Evolutionary conservation across 1,284 basidiomycete species (phyloP), one percentile per base, ranked within the genome.

Genomic region (Abortiporus biennis): DNA sequence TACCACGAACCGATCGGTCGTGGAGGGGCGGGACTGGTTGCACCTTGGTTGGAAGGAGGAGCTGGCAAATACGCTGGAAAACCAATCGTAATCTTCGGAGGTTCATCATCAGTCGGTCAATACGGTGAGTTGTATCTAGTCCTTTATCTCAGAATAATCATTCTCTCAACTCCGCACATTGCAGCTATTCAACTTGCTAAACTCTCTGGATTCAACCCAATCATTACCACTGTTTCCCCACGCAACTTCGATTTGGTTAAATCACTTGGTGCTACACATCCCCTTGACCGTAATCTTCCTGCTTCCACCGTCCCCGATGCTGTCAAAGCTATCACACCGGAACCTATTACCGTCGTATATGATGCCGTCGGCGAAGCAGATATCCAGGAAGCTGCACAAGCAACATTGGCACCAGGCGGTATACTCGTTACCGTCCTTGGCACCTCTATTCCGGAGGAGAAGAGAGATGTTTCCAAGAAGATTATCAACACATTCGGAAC

Each of bases 201-300:
- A 44, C 50, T 72, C 9, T 68, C 71, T 1, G 74, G 74, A 0
- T 74, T 74, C 55, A 65, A 62, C 2, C 66, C 65, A 3, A 71
- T 76, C 45, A 66, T 76, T 45, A 61, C 69, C 12, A 74, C 72
- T 5, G 62, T 70, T 4, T 76, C 72, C 8, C 45, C 57, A 6
- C 62, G 65, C 43, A 69, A 77, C 51, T 50, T 53, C 2, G 63
- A 53, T 0, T 60, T 55, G 47, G 61, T 76, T 46, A 71, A 71
- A 48, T 63, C 63, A 1, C 62, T 74, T n/a, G 75, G 76, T 2
- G 75, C 73, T 0, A 71, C 70, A 0, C 66, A 69, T 40, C 57
- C 71, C 43, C 52, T 77, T 43, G 67, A 54, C 43, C 38, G 51
- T 4, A 25, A 15, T 21, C 36, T 43, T 3, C 32, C 45, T 4